Base-by-base conservation (phyloP, 1,284 basidiomycete species). In the Trichosporon faecale region DNA sequence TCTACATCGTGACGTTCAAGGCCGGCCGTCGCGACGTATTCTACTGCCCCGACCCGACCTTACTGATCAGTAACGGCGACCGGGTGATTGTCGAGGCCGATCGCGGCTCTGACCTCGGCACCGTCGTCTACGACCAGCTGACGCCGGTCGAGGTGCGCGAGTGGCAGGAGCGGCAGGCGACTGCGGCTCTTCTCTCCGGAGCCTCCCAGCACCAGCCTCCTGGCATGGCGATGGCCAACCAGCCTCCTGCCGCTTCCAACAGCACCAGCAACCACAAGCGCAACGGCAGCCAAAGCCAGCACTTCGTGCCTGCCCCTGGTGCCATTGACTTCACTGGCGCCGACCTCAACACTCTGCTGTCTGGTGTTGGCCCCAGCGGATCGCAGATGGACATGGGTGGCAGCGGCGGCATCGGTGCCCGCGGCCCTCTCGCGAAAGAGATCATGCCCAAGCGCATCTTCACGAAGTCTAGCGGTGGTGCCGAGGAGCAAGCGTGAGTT, bases 1-100 rank as follows among this genome's bases (percentile, higher is more conserved):
- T 98, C 5, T 98, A 90, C 86, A 95, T 98, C 77, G 92, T 98
- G 76, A 93, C 97, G 79, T 99, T 99, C 87, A 98, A 98, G 85
- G 94, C 94, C 0, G 94, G 94, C 0, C 89, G 96, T 31, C 95
- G 94, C 72, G 96, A 98, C 82, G 85, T 99, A 37, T 97, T 94
- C 83, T 98, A 96, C 84, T 88, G 91, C 75, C 90, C 89, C 2
- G 90, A 93, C 76, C 85, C 88, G 21, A 81, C 85, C 8, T 79
- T 85, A 66, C 84, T 82, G 6, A 85, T 85, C 69, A 83, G 85
- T 35, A 88, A 92, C 75, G 95, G 94, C 3, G 96, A 98, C 80
- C 85, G 95, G 57, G 96, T 98, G 68, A 94, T 98, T 74, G 96
- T 98, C 18, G 96, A 85, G 83, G 96, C 95, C 8, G 96, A 98